Conservation (phyloP, 352 stramenopile genomes). For the Phytophthora citrophthora region DNA sequence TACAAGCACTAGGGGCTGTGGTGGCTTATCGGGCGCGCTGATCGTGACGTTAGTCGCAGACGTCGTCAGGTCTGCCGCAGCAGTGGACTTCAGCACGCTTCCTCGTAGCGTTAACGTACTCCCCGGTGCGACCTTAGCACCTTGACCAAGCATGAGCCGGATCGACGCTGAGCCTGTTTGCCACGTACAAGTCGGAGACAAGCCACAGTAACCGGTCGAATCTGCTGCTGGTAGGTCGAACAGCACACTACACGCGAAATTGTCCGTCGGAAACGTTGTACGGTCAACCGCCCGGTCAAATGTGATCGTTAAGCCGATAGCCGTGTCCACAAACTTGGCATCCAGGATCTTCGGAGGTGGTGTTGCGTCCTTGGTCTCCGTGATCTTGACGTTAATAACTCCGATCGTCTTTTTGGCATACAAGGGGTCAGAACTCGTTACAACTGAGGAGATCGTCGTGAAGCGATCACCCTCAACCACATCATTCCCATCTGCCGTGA, state of each 20-base stretch:
- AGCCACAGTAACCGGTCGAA: constrained; percentile 48
- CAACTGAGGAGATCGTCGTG: constrained; percentile 33
- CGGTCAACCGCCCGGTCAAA: constrained; percentile 63
- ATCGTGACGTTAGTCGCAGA: constrained; percentile 36
- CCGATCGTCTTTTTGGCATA: constrained; percentile 40
- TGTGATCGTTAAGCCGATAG: constrained; percentile 43
- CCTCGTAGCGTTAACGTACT: constrained; percentile 43
- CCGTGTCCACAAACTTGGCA: constrained; percentile 61
- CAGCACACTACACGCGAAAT: constrained; percentile 54
- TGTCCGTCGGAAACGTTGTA: constrained; percentile 29
- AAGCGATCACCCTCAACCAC: constrained; percentile 51
- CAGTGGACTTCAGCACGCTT: constrained; percentile 60
- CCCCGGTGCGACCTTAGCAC: constrained; percentile 49
- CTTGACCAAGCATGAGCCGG: constrained; percentile 52
- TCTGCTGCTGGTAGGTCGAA: constrained; percentile 53
- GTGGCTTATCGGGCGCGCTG: constrained; percentile 45
- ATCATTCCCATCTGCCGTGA: constrained; percentile 58
- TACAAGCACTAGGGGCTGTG: constrained; percentile 47
- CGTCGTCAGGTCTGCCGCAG: constrained; percentile 45
- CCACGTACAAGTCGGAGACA: constrained; percentile 50
- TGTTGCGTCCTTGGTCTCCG: constrained; percentile 67
- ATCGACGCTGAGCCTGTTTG: constrained; percentile 49
- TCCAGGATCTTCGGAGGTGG: constrained; percentile 60
- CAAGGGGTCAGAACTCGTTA: constrained; percentile 36
- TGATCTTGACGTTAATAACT: constrained; percentile 52